A percentile compares a stretch with the other conserved stretches of the same genome.
phyloP scores from a whole-genome alignment of 2,329 filamentous ascomycete genomes.

The Passalora sequoiae region DNA sequence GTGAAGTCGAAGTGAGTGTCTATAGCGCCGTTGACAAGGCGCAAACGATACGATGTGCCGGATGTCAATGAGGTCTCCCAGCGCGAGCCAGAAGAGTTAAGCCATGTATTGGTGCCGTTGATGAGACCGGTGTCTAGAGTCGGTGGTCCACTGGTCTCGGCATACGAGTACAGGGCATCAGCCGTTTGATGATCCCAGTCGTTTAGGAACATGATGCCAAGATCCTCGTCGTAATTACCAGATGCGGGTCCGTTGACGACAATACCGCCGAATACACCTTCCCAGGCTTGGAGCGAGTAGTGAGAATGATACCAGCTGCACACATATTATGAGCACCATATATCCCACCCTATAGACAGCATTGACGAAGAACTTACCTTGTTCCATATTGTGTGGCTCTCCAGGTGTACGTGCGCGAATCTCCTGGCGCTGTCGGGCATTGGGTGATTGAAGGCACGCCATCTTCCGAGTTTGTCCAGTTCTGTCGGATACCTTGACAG shows the following conservation, averaged over 20 bases:
- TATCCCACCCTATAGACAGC: no score
- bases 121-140: conserved; percentile 34
- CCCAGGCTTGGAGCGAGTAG: conserved; percentile 39
- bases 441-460: conserved; percentile 52
- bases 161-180: conserved; percentile 25
- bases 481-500: conserved; percentile 38
- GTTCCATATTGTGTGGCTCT: conserved; percentile 33
- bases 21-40: conserved; percentile 39
- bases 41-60: conserved; percentile 41
- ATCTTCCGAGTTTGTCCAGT: conserved; percentile 50
- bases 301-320: conserved; percentile 43
- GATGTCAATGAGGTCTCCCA: conserved; percentile 28
- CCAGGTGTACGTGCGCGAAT: conserved; percentile 39
- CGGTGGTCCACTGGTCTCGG: conserved; percentile 26
- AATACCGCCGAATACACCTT: conserved; percentile 38
- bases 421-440: conserved; percentile 61
- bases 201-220: conserved; percentile 37
- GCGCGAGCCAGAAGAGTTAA: conserved; percentile 23
- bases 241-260: conserved; percentile 37
- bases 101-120: conserved; percentile 31
- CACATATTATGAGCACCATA: conserved; percentile 11
- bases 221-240: conserved; percentile 36
- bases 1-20: conserved; percentile 36
- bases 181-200: conserved; percentile 36
- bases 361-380: conserved; percentile 5